These are phyloP conservation scores for Hippophae rhamnoides DNA, from an alignment of 306 rosid species.

Conservation along the genomic window DNA sequence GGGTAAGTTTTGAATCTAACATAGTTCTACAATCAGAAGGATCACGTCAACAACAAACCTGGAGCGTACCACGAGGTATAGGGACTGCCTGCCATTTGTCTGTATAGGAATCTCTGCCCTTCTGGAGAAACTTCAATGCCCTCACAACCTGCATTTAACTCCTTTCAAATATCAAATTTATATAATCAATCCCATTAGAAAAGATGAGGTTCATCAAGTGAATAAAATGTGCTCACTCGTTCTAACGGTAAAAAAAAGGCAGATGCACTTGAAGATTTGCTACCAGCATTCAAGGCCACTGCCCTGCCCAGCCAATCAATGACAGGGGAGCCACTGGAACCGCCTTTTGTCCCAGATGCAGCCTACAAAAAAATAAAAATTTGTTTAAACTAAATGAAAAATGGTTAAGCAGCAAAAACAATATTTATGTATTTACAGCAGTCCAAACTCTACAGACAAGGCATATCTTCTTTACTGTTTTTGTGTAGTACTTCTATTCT, in stretches of 20 bases:
- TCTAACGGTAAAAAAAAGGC: conserved; percentile 88
- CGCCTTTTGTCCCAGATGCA: conserved; percentile 98
- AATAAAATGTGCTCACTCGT: conserved; percentile 50
- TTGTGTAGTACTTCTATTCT: too few species aligned
- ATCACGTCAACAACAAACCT: conserved; percentile 60
- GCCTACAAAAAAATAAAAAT: conserved; percentile 40
- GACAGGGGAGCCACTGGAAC: conserved; percentile 97
- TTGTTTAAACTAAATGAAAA: neutral
- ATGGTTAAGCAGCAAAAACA: neutral
- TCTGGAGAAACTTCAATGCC: conserved; percentile 73
- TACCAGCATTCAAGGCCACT: conserved; percentile 94
- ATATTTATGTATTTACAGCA: too few species aligned
- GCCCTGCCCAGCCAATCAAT: conserved; percentile 94
- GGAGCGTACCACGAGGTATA: conserved; percentile 96
- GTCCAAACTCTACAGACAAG: too few species aligned
- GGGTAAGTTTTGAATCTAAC: neutral
- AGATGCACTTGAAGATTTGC: conserved; percentile 93
- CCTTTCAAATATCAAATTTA: conserved; percentile 14
- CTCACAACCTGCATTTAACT: conserved; percentile 67
- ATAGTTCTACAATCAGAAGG: conserved; percentile 5
- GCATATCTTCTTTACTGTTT: too few species aligned
- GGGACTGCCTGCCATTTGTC: conserved; percentile 71
- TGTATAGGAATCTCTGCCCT: conserved; percentile 45
- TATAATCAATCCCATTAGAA: conserved; percentile 12
- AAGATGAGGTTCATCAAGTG: conserved; percentile 9